Conservation (phyloP, 2,329 filamentous ascomycete species). For the Sporothrix brunneoviolacea region DNA sequence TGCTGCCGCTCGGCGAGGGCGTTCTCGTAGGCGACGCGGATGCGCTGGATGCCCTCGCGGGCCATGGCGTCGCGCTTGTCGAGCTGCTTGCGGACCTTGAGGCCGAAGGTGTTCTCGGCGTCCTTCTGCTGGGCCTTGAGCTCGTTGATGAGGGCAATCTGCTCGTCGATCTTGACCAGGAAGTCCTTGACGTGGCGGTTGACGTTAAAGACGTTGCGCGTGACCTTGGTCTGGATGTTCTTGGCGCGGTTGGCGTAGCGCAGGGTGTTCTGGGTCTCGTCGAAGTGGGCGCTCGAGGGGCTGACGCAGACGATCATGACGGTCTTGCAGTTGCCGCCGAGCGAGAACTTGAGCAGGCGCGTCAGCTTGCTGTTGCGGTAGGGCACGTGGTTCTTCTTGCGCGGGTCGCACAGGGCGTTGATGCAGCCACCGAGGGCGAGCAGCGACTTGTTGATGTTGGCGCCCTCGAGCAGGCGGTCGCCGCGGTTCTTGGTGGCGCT, state of each 20-base stretch:
- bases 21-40: constrained; percentile 79
- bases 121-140: constrained; percentile 90
- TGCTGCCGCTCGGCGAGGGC: constrained; percentile 71
- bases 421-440: constrained; percentile 94
- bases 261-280: constrained; percentile 96
- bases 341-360: constrained; percentile 87
- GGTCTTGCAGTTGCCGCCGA: constrained; percentile 96
- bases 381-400: constrained; percentile 87
- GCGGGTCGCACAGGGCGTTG: constrained; percentile 90
- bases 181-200: constrained; percentile 99
- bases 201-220: constrained; percentile 98
- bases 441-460: constrained; percentile 98
- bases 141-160: constrained; percentile 94
- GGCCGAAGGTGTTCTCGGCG: constrained; percentile 70
- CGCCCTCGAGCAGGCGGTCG: constrained; percentile 83
- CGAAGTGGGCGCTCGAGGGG: constrained; percentile 91
- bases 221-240: constrained; percentile 99
- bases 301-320: constrained; percentile 99
- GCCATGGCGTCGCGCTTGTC: constrained; percentile 74
- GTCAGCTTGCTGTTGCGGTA: constrained; percentile 98
- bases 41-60: constrained; percentile 70
- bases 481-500: constrained; percentile 96
- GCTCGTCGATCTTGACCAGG: constrained; percentile 97
- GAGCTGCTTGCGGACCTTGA: constrained; percentile 84
- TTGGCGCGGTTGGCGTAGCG: constrained; percentile 97